Percentiles rank a stretch among this genome's conserved stretches.
Conservation (phyloP, 2,329 filamentous ascomycete genomes). For the Plectosphaerella cucumerina region DNA sequence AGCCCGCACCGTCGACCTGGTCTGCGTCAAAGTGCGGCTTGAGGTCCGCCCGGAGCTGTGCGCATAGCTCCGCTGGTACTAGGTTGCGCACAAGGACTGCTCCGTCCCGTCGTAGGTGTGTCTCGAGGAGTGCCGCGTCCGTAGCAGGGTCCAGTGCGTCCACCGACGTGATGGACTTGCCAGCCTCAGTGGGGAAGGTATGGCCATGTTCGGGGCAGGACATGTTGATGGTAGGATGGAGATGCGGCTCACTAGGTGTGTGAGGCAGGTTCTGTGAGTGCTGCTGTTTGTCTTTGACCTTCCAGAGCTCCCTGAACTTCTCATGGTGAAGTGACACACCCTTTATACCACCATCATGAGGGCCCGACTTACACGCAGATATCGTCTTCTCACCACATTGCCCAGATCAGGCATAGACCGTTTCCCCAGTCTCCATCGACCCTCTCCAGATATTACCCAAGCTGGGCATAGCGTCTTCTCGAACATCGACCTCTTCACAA, state of each 20-base stretch:
- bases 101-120: conserved; percentile 24
- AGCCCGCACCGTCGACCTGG: conserved; percentile 28
- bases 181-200: conserved; percentile 16
- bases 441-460: not conserved
- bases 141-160: conserved; percentile 15
- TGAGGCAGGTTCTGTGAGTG: not conserved
- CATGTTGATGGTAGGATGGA: not conserved
- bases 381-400: too few relatives aligned
- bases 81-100: conserved; percentile 32
- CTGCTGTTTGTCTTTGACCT: not conserved
- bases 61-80: conserved; percentile 22
- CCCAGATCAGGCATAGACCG: too few relatives aligned
- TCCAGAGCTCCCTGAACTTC: not conserved
- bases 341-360: not conserved
- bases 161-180: conserved; percentile 12
- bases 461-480: not conserved
- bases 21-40: conserved; percentile 31
- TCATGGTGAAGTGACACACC: not conserved
- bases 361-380: not conserved
- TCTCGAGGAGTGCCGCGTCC: conserved; percentile 13
- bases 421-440: too few relatives aligned
- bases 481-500: too few relatives aligned
- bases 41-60: conserved; percentile 30
- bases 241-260: not conserved
- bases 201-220: not conserved